These are phyloP conservation scores for Angomonas ambiguus DNA, from an alignment of 208 protist genomes.

Conservation along the genomic window DNA sequence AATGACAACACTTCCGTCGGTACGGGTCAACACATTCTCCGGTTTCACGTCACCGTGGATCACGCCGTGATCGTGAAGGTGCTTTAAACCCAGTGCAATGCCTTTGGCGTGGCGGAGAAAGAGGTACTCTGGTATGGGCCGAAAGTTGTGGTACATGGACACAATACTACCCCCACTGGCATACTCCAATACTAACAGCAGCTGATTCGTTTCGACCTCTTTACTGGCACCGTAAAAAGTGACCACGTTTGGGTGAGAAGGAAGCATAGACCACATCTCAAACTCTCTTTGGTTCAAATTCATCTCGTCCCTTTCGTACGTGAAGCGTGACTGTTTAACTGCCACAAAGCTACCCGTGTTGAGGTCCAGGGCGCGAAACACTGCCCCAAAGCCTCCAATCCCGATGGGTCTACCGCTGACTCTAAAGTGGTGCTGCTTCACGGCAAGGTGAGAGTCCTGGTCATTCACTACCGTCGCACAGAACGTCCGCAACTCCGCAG, in stretches of 20 bases:
- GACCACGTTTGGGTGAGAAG: constrained; percentile 53
- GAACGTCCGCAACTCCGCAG: constrained; percentile 28
- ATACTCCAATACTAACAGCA: constrained; percentile 64
- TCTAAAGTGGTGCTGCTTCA: constrained; percentile 47
- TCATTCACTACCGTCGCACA: constrained; percentile 44
- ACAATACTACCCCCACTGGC: constrained; percentile 59
- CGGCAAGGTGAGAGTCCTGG: constrained; percentile 21
- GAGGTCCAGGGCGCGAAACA: constrained; percentile 59
- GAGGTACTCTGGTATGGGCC: constrained; percentile 44
- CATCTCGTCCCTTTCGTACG: constrained; percentile 24
- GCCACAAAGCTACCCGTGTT: constrained; percentile 53
- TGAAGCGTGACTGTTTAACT: constrained; percentile 63
- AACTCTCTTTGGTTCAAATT: constrained; percentile 58
- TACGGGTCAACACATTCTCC: constrained; percentile 66
- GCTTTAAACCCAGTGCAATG: constrained; percentile 57
- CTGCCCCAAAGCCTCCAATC: constrained; percentile 60
- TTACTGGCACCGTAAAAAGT: constrained; percentile 58
- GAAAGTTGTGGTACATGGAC: constrained; percentile 40
- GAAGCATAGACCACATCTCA: constrained; percentile 55
- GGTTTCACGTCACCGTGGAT: constrained; percentile 73
- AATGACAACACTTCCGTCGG: constrained; percentile 62
- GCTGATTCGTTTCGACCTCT: constrained; percentile 53
- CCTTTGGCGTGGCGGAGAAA: constrained; percentile 45
- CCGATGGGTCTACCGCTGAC: constrained; percentile 49
- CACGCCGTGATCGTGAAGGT: constrained; percentile 68